A percentile compares a stretch with the other conserved stretches of the same genome.
Conservation (phyloP, 352 stramenopile species). For the Blastocystis sp. region DNA sequence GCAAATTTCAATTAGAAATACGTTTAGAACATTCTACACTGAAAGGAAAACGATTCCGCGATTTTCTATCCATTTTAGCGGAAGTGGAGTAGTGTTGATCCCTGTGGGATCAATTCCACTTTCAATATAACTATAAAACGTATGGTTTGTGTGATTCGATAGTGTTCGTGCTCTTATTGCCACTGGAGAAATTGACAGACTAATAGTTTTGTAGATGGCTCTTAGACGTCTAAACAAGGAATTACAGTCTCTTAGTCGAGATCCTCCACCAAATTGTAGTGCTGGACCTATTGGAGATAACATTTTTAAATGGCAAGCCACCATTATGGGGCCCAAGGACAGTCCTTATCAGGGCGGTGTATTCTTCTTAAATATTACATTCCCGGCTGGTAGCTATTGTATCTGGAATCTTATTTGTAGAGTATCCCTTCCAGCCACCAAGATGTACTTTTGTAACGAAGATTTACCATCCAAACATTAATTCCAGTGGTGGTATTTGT, state of each 20-base stretch:
- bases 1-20: too few relatives aligned
- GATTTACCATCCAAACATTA: constrained; percentile 99
- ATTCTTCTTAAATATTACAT: constrained; percentile 98
- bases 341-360: constrained; percentile 91
- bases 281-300: constrained; percentile 90
- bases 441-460: constrained; percentile 91
- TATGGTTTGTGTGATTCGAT: background rate
- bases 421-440: constrained; percentile 98
- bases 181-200: background rate
- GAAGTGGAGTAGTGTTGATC: background rate
- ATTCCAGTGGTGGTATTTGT: constrained; percentile 97
- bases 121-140: background rate
- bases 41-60: too few relatives aligned
- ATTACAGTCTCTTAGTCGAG: constrained; percentile 81
- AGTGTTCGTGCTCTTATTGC: too few relatives aligned
- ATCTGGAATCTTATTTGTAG: constrained; percentile 62
- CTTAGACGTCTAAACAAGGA: constrained; percentile 90
- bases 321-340: constrained; percentile 95
- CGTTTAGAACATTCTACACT: too few relatives aligned
- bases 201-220: constrained; percentile 71
- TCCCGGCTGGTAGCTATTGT: constrained; percentile 73
- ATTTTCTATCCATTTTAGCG: too few relatives aligned
- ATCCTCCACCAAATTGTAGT: constrained; percentile 94
- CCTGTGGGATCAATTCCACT: background rate
- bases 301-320: constrained; percentile 89